Conservation (phyloP, 2,329 filamentous ascomycete genomes). For the Botrytis paeoniae region DNA sequence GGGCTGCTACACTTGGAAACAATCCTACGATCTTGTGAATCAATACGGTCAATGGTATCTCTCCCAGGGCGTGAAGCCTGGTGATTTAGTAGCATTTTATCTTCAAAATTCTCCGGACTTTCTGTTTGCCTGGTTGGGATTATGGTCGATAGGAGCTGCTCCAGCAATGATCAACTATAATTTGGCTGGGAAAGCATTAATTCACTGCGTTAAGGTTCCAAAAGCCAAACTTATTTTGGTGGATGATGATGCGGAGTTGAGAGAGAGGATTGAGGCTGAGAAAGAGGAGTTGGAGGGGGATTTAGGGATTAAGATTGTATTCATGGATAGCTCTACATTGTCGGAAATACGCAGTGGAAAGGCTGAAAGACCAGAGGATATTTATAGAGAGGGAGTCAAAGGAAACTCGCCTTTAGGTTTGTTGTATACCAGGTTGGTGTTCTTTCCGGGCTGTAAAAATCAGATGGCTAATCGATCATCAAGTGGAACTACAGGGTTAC, state of each 20-base stretch:
- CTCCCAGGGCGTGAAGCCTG: conserved; percentile 53
- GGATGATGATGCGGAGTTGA: conserved; percentile 52
- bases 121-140: conserved; percentile 61
- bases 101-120: conserved; percentile 68
- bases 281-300: conserved; percentile 47
- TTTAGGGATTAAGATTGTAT: conserved; percentile 52
- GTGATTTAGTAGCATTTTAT: conserved; percentile 63
- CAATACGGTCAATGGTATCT: conserved; percentile 63
- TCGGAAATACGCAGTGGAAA: conserved; percentile 47
- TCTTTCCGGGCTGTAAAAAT: not conserved
- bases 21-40: conserved; percentile 54
- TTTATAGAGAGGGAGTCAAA: conserved; percentile 51
- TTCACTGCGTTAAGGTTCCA: conserved; percentile 63
- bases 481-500: conserved; percentile 71
- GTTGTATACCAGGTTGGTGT: conserved; percentile 62
- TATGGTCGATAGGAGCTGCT: conserved; percentile 63
- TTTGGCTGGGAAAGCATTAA: conserved; percentile 57
- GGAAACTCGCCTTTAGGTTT: conserved; percentile 57
- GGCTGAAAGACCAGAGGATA: conserved; percentile 52
- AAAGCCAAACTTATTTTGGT: conserved; percentile 56
- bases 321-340: conserved; percentile 50
- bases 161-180: conserved; percentile 73
- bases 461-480: not conserved
- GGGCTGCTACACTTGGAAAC: conserved; percentile 56
- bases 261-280: conserved; percentile 55